phyloP scores from a whole-genome alignment of 768 basidiomycete genomes.

The Lactarius tabidus region DNA sequence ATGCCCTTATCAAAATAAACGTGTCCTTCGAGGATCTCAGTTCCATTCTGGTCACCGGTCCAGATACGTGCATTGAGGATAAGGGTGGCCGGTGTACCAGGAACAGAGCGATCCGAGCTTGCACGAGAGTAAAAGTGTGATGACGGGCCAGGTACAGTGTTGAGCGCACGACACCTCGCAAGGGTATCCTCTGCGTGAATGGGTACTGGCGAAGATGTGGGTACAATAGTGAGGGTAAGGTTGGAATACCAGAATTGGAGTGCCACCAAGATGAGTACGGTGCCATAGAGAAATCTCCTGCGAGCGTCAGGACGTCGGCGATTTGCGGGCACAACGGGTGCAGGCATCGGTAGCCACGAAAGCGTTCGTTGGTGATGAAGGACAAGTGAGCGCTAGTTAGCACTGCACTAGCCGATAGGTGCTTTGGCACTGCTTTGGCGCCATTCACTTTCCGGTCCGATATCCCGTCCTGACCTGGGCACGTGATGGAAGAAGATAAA shows the following conservation, averaged over 20 bases:
- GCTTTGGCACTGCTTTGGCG: not conserved
- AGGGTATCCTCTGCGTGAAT: slow-evolving; percentile 27
- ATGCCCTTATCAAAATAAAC: slow-evolving; percentile 62
- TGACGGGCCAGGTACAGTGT: slow-evolving; percentile 37
- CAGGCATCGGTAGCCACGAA: not conserved
- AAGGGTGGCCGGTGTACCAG: slow-evolving; percentile 49
- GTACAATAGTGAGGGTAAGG: not conserved
- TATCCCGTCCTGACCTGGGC: not conserved
- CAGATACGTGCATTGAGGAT: slow-evolving; percentile 73
- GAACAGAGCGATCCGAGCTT: slow-evolving; percentile 52
- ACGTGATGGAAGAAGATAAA: slow-evolving; percentile 2
- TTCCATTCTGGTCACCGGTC: slow-evolving; percentile 62
- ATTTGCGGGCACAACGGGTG: not conserved
- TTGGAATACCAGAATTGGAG: slow-evolving; percentile 5
- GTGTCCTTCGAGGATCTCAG: slow-evolving; percentile 54
- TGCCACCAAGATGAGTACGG: not conserved
- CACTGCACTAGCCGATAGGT: too few relatives aligned
- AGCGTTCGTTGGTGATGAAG: not conserved
- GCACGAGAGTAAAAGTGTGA: slow-evolving; percentile 33
- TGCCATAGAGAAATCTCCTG: not conserved
- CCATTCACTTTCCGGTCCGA: not conserved
- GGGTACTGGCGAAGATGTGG: not conserved
- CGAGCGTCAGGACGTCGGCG: not conserved
- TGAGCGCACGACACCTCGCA: slow-evolving; percentile 36
- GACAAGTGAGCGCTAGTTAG: too few relatives aligned